Evolutionary conservation across 2,329 filamentous ascomycete genomes (phyloP), one percentile per base, ranked within the genome.

Genomic region (Cladorrhinum sp.): DNA sequence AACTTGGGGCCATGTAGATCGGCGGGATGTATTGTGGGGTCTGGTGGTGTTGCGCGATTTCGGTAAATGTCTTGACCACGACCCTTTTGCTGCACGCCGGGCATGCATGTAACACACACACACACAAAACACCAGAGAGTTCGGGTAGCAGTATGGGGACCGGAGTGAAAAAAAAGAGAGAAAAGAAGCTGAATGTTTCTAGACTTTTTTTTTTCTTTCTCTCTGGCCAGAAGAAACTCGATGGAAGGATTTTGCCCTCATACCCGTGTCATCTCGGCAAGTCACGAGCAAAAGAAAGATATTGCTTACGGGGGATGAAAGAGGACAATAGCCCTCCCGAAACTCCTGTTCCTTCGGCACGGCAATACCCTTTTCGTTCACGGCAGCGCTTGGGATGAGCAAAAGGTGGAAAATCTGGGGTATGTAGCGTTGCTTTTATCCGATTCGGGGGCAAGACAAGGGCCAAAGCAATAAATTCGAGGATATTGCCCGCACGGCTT

Each of bases 391-490:
- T n/a, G n/a, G n/a, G n/a, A n/a, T n/a, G n/a, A n/a, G 16, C 41
- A 22, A 45, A 45, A 45, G 16, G 41, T 23, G 16, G 50, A 45
- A 48, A 51, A 45, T 58, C 50, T 55, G 59, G 54, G 57, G 57
- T n/a, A n/a, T n/a, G n/a, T 59, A 53, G 58, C 32, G 32, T 38
- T 54, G 57, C 50, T 60, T 66, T 67, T 67, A 67, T 55, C 66
- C 66, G 66, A 64, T 67, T 64, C 63, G 61, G 64, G 64, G 63
- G 41, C 62, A 60, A 29, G 52, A 62, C 49, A 63, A 61, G 50
- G 52, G 38, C 36, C 27, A 29, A 27, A 55, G 57, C 24, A 66
- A 66, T 64, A 59, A 64, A 65, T 48, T 48, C 59, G 61, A 64
- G 62, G 62, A 67, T 63, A 65, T 64, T 66, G 55, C 49, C n/a